Evolutionary conservation across 1,284 basidiomycete species (phyloP).

Genomic region (Omphalotus olearius): DNA sequence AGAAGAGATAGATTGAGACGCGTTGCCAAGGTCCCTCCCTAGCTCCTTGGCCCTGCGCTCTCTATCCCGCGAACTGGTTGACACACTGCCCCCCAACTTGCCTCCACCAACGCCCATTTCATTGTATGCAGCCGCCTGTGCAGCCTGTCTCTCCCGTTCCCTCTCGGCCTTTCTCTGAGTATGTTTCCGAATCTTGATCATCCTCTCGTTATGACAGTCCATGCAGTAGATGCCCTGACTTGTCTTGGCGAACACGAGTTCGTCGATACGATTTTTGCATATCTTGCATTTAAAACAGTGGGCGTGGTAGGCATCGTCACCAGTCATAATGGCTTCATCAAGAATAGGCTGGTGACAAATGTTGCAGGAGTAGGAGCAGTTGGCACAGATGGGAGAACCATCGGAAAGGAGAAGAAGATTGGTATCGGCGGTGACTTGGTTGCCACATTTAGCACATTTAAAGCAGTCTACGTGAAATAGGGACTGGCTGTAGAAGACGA

Average conservation of each 20-base stretch:
- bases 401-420: slow-evolving; percentile 95
- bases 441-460: slow-evolving; percentile 78
- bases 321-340: slow-evolving; percentile 98
- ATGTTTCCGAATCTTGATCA: slow-evolving; percentile 86
- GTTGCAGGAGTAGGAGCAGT: slow-evolving; percentile 96
- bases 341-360: slow-evolving; percentile 89
- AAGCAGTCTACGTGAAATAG: slow-evolving; percentile 83
- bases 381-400: slow-evolving; percentile 94
- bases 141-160: slow-evolving; percentile 34
- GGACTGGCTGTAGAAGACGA: slow-evolving; percentile 52
- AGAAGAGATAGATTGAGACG: slow-evolving; percentile 1
- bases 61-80: slow-evolving; percentile 37
- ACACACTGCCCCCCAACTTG: slow-evolving; percentile 6
- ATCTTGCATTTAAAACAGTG: slow-evolving; percentile 98
- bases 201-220: slow-evolving; percentile 96
- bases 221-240: slow-evolving; percentile 99
- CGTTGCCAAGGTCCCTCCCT: neutral
- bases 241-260: slow-evolving; percentile 98
- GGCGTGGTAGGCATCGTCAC: slow-evolving; percentile 97
- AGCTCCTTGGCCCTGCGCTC: slow-evolving; percentile 32
- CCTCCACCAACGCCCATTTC: slow-evolving; percentile 6
- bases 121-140: slow-evolving; percentile 29
- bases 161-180: slow-evolving; percentile 72
- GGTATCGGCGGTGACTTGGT: slow-evolving; percentile 87
- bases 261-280: slow-evolving; percentile 92